phyloP scores from a whole-genome alignment of 257 asterid genomes.

The Primulina huaijiensis region DNA sequence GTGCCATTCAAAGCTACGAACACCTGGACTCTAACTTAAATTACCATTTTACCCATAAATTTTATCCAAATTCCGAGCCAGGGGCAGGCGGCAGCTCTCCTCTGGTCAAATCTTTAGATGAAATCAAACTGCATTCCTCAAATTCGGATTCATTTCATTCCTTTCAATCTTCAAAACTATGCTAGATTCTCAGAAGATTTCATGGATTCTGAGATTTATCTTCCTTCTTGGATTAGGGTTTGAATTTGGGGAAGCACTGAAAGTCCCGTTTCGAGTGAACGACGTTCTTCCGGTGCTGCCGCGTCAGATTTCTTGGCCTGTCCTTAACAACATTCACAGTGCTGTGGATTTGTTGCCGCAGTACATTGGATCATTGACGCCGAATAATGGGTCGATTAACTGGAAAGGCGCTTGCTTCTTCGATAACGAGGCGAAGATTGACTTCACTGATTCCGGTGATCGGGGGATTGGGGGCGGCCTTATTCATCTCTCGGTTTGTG shows the following conservation, averaged over 20 bases:
- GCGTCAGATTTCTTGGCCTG: conserved; percentile 89
- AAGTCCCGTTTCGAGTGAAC: conserved; percentile 71
- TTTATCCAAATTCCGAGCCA: not conserved
- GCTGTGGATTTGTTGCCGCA: conserved; percentile 92
- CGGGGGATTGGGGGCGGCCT: conserved; percentile 87
- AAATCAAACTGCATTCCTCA: conserved; percentile 23
- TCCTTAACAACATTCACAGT: conserved; percentile 69
- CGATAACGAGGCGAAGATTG: conserved; percentile 72
- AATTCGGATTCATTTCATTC: conserved; percentile 19
- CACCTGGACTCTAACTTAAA: too few relatives aligned
- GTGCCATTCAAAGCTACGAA: too few relatives aligned
- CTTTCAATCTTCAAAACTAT: conserved; percentile 23
- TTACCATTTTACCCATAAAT: conserved; percentile 8
- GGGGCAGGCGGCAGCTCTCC: not conserved
- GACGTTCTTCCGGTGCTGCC: conserved; percentile 94
- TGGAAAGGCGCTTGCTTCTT: conserved; percentile 94
- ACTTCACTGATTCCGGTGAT: conserved; percentile 61
- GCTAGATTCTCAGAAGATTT: conserved; percentile 22
- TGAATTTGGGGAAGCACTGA: conserved; percentile 60
- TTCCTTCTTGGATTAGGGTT: conserved; percentile 44
- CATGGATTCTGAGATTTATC: conserved; percentile 36
- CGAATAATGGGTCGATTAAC: conserved; percentile 68
- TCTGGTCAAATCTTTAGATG: conserved; percentile 26
- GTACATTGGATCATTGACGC: conserved; percentile 83
- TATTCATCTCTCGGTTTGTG: conserved; percentile 67